Base-by-base conservation (phyloP, 2,329 filamentous ascomycete genomes). In the Cordyceps farinosa region DNA sequence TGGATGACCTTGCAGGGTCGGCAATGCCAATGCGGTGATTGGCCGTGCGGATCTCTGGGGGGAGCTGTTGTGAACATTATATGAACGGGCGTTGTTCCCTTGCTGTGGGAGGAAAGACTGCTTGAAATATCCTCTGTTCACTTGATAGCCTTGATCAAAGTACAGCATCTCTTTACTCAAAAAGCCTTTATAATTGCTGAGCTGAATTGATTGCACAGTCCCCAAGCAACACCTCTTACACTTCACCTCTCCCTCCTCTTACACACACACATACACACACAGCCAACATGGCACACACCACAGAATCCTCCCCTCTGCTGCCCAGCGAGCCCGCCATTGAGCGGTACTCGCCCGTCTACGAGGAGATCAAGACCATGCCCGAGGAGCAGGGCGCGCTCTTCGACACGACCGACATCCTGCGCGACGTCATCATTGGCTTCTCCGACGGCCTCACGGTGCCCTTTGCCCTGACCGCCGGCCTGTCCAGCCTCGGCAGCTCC, bases 391-490 rank as follows among this genome's bases (percentile, higher is more conserved):
- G 67, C 29, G 71, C 70, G 13, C 70, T 73, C 64, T 68, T 73
- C 58, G 74, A 76, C 69, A 72, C 80, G 68, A 74, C 74, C 65
- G 76, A 78, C 62, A 70, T 85, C 59, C 75, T 88, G 17, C 81
- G 83, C 52, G 87, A 91, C 73, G 81, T 87, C 66, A 91, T 90
- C 65, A 88, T 93, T 68, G 90, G 90, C 60, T 87, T 92, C 68
- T 88, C 90, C 0, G 90, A 93, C 70, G 90, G 90, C 17, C 81
- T 93, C 68, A 93, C 90, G 0, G 90, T 93, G 0, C 90, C 90
- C 0, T 93, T 93, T 68, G 90, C 90, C 17, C 79, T 93, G 44
- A 92, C 89, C 0, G 90, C 90, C 0, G 90, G 90, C 15, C 80
- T 93, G 1, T 87, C 85, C 2, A 82, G 82, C 57, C 78, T 90